Conservation (phyloP, 2,329 filamentous ascomycete species). For the Alternaria sp. region DNA sequence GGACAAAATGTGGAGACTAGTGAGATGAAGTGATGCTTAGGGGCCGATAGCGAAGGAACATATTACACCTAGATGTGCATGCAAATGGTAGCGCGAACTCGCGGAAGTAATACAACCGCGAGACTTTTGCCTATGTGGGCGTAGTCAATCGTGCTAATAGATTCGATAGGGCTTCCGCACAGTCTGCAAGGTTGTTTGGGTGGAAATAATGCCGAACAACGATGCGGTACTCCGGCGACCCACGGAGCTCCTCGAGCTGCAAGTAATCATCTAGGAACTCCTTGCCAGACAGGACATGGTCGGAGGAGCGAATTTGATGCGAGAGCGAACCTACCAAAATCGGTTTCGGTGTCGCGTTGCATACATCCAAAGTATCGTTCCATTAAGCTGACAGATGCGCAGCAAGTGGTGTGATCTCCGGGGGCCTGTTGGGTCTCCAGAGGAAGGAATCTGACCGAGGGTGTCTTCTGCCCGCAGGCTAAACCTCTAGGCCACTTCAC, state of each 20-base stretch:
- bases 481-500: conserved; percentile 17
- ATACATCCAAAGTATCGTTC: conserved; percentile 12
- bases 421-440: not conserved
- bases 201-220: conserved; percentile 17
- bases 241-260: conserved; percentile 20
- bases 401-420: conserved; percentile 9
- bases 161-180: conserved; percentile 3
- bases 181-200: conserved; percentile 8
- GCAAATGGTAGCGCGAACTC: conserved; percentile 6
- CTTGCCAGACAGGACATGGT: conserved; percentile 8
- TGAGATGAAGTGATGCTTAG: conserved; percentile 17
- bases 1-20: conserved; percentile 10
- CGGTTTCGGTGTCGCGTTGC: conserved; percentile 11
- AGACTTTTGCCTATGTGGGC: not conserved
- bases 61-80: conserved; percentile 28
- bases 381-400: conserved; percentile 21
- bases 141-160: not conserved
- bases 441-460: not conserved
- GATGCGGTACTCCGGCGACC: conserved; percentile 11
- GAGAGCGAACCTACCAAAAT: conserved; percentile 1
- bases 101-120: conserved; percentile 7
- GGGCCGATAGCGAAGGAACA: conserved; percentile 14
- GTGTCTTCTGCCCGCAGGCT: conserved; percentile 24
- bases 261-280: conserved; percentile 21
- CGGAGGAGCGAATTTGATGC: not conserved